Conservation (phyloP, 1,284 basidiomycete genomes). For the Pseudozyma sp. region DNA sequence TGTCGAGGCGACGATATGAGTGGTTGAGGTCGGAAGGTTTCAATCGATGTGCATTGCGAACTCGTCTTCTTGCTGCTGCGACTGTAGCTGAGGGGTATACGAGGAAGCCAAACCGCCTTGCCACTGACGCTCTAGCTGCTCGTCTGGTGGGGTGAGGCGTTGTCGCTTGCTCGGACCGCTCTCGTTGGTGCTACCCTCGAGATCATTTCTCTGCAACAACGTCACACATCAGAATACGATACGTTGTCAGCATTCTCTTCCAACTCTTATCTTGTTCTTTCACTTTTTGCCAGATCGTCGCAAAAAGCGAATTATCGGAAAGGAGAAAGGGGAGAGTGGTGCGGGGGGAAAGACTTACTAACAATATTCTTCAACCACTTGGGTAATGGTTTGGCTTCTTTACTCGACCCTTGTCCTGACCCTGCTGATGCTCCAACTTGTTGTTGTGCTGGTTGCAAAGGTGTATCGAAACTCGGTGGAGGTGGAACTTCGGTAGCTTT, state of each 20-base stretch:
- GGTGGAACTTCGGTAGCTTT: conserved; percentile 29
- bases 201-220: conserved; percentile 16
- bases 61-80: neutral
- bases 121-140: no score
- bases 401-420: neutral
- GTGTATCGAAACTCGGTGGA: conserved; percentile 14
- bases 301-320: neutral
- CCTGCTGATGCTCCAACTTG: neutral
- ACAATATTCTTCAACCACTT: conserved; percentile 51
- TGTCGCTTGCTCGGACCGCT: conserved; percentile 4
- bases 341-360: conserved; percentile 29
- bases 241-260: neutral
- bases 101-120: no score
- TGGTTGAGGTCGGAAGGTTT: neutral
- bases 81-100: neutral
- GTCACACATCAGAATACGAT: neutral
- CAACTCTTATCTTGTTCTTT: neutral
- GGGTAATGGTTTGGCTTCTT: conserved; percentile 32
- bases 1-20: neutral
- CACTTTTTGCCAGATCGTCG: neutral
- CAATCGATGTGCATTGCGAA: conserved; percentile 27
- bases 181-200: neutral
- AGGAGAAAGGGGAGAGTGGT: neutral
- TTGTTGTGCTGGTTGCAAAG: conserved; percentile 8
- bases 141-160: conserved; percentile 5